Conservation (phyloP, 768 basidiomycete species). For the Phaeotremella fagi region DNA sequence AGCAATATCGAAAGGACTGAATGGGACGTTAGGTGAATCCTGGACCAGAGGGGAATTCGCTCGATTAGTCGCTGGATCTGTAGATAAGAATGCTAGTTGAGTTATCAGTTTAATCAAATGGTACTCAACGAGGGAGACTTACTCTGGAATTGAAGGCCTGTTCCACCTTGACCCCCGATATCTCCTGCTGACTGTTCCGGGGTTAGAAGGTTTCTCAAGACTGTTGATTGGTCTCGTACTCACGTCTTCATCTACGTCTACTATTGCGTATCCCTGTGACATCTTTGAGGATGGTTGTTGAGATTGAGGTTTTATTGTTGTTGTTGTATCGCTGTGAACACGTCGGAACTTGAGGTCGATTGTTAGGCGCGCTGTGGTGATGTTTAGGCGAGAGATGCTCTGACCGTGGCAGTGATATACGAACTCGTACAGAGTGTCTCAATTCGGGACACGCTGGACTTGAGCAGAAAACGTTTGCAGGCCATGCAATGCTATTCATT, state of each 20-base stretch:
- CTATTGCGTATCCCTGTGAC: slow-evolving; percentile 44
- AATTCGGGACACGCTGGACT: too few relatives aligned
- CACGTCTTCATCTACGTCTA: slow-evolving; percentile 47
- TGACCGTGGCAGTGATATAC: too few relatives aligned
- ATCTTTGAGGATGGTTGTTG: slow-evolving; percentile 27
- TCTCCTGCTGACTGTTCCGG: slow-evolving; percentile 25
- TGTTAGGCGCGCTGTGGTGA: too few relatives aligned
- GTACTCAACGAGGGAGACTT: neutral
- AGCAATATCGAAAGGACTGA: slow-evolving; percentile 42
- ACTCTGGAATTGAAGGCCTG: slow-evolving; percentile 46
- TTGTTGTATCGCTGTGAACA: too few relatives aligned
- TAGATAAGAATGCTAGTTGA: slow-evolving; percentile 19
- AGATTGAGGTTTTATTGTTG: neutral
- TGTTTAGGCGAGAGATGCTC: too few relatives aligned
- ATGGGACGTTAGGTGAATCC: slow-evolving; percentile 28
- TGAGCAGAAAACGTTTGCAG: too few relatives aligned
- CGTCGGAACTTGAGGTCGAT: neutral
- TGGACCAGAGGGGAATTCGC: slow-evolving; percentile 4
- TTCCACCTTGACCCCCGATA: slow-evolving; percentile 15
- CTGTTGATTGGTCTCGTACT: slow-evolving; percentile 3
- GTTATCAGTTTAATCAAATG: neutral
- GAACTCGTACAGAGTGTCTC: too few relatives aligned
- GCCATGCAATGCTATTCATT: too few relatives aligned
- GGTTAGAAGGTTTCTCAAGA: neutral
- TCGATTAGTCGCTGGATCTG: slow-evolving; percentile 16